Conservation (phyloP, 2,329 filamentous ascomycete species). For the Cladobotryum mycophilum region DNA sequence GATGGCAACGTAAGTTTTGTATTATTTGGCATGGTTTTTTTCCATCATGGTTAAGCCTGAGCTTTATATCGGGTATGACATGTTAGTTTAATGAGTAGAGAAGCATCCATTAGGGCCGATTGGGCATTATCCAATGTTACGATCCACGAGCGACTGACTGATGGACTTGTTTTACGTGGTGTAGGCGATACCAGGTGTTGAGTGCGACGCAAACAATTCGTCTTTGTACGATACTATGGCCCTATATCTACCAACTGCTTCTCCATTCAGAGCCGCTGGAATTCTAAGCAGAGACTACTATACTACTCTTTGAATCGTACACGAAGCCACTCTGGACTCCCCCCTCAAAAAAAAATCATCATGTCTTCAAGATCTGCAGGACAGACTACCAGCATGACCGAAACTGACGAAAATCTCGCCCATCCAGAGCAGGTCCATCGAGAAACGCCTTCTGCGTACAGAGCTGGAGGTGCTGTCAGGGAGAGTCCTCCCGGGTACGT, state of each 20-base stretch:
- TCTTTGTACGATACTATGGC: background rate
- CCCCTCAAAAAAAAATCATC: background rate
- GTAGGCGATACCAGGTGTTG: background rate
- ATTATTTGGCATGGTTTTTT: slow-evolving; percentile 6
- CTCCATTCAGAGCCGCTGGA: background rate
- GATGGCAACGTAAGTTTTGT: slow-evolving; percentile 1
- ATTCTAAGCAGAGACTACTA: no score
- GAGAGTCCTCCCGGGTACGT: background rate
- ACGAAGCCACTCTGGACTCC: no score
- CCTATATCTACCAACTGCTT: background rate
- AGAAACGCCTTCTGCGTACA: no score
- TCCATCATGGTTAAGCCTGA: slow-evolving; percentile 9
- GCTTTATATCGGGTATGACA: slow-evolving; percentile 12
- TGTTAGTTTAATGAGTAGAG: slow-evolving; percentile 6
- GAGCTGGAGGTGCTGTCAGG: background rate
- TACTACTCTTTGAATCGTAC: no score
- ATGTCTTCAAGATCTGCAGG: background rate
- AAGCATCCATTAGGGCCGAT: no score
- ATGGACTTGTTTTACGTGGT: no score
- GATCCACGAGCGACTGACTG: no score
- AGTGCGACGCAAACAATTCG: slow-evolving; percentile 9
- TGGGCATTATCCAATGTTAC: no score
- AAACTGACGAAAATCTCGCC: no score
- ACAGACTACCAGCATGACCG: no score
- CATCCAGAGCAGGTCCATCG: no score